Conservation (phyloP, 192 early-diverging fungal genomes). For the Cetraspora pellucida region DNA sequence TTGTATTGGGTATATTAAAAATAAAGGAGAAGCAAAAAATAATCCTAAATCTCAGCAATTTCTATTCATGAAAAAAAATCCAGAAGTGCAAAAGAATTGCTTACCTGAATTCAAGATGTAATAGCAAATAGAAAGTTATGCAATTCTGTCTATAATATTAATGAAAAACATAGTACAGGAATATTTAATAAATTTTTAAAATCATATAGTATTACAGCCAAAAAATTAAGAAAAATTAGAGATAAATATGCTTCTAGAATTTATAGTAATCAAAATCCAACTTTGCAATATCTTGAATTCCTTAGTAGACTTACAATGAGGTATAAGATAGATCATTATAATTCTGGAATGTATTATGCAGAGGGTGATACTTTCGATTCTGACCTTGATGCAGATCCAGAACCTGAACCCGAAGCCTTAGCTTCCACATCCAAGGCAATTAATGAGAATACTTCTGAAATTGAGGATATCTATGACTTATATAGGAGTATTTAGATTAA, state of each 20-base stretch:
- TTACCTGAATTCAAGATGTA: neutral
- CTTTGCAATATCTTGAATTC: conserved; percentile 18
- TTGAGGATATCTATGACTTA: no score
- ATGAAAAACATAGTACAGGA: conserved; percentile 27
- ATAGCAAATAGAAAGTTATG: conserved; percentile 25
- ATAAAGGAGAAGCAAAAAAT: neutral
- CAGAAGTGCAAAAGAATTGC: neutral
- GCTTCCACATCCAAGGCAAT: no score
- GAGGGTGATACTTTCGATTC: conserved; percentile 33
- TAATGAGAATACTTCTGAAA: no score
- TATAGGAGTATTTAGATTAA: no score
- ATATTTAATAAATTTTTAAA: conserved; percentile 33
- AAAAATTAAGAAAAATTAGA: conserved; percentile 32
- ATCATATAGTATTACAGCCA: conserved; percentile 30
- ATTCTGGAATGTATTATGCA: conserved; percentile 29
- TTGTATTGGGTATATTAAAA: no score
- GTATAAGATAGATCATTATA: conserved; percentile 20
- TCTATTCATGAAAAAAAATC: conserved; percentile 4
- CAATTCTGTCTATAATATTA: no score
- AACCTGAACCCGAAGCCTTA: neutral
- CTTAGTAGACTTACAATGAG: conserved; percentile 29
- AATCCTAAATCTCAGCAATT: neutral
- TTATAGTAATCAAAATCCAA: conserved; percentile 32
- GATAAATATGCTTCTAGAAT: conserved; percentile 33
- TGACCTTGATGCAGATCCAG: conserved; percentile 11